Evolutionary conservation across 371 early-diverging fungal genomes (phyloP).

Genomic region (Lichtheimia ornata): DNA sequence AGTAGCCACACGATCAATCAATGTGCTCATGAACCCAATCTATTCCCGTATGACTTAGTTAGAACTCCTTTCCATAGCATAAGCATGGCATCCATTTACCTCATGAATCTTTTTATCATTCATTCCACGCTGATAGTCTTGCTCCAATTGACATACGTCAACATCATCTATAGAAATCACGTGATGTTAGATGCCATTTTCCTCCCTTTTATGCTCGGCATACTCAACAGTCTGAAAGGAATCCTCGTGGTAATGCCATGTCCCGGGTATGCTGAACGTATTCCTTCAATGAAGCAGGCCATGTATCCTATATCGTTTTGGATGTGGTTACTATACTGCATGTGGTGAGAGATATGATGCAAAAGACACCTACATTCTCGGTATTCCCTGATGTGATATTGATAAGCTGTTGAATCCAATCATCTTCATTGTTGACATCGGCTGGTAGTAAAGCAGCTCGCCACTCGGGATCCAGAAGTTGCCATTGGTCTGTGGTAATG

Average conservation of each 20-base stretch:
- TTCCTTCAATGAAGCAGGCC: slow-evolving; percentile 15
- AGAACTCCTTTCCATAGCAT: background rate
- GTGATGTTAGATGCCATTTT: background rate
- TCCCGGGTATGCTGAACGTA: slow-evolving; percentile 8
- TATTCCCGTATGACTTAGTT: background rate
- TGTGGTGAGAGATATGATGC: background rate
- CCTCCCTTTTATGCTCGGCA: background rate
- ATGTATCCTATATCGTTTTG: slow-evolving; percentile 6
- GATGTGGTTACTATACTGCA: background rate
- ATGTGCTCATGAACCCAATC: slow-evolving; percentile 61
- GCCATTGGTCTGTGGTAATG: slow-evolving; percentile 51
- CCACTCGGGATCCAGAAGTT: slow-evolving; percentile 49
- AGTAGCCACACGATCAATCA: slow-evolving; percentile 54
- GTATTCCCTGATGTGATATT: slow-evolving; percentile 11
- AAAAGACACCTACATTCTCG: background rate
- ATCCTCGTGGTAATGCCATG: slow-evolving; percentile 8
- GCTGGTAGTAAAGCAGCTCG: slow-evolving; percentile 27
- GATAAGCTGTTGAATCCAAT: slow-evolving; percentile 16
- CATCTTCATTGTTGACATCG: slow-evolving; percentile 3
- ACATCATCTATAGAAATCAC: background rate
- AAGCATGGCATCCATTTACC: background rate
- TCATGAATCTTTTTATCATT: slow-evolving; percentile 27
- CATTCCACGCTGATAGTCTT: slow-evolving; percentile 21
- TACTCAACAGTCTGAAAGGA: slow-evolving; percentile 14
- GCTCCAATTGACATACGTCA: slow-evolving; percentile 4